Percentiles rank a stretch among this genome's conserved stretches.
These are phyloP conservation scores for Backusella liffmaniae DNA, from an alignment of 192 early-diverging fungal genomes.

Conservation along the genomic window DNA sequence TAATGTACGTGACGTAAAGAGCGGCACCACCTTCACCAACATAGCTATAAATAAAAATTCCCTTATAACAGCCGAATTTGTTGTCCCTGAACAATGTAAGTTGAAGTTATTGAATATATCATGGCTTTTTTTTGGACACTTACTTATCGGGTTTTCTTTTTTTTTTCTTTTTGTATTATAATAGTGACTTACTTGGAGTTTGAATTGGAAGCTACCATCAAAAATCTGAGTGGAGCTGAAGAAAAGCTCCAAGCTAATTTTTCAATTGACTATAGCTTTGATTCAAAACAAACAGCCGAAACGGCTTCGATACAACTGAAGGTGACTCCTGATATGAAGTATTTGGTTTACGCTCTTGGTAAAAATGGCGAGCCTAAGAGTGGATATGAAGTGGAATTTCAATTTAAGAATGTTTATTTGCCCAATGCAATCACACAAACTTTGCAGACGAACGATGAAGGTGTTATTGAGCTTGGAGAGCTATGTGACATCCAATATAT, in stretches of 20 bases:
- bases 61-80: constrained; percentile 30
- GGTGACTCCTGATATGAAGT: constrained; percentile 10
- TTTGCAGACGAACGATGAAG: constrained; percentile 38
- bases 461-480: constrained; percentile 35
- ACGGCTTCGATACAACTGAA: background rate
- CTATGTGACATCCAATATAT: constrained; percentile 16
- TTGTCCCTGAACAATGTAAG: constrained; percentile 40
- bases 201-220: constrained; percentile 35
- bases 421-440: background rate
- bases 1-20: constrained; percentile 20
- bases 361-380: constrained; percentile 42
- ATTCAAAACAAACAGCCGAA: background rate
- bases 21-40: constrained; percentile 13
- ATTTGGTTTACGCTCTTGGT: constrained; percentile 36
- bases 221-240: constrained; percentile 17
- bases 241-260: background rate
- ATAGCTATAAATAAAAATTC: constrained; percentile 22
- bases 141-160: background rate
- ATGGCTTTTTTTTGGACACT: too few relatives aligned
- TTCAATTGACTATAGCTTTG: background rate
- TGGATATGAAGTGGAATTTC: constrained; percentile 21
- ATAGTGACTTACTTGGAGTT: constrained; percentile 21
- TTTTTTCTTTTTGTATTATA: background rate
- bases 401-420: constrained; percentile 29
- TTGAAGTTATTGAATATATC: background rate